Percentiles rank a stretch among this genome's conserved stretches.
phyloP scores from a whole-genome alignment of 176 grass and related monocot genomes.

The Aegilops speltoides region DNA sequence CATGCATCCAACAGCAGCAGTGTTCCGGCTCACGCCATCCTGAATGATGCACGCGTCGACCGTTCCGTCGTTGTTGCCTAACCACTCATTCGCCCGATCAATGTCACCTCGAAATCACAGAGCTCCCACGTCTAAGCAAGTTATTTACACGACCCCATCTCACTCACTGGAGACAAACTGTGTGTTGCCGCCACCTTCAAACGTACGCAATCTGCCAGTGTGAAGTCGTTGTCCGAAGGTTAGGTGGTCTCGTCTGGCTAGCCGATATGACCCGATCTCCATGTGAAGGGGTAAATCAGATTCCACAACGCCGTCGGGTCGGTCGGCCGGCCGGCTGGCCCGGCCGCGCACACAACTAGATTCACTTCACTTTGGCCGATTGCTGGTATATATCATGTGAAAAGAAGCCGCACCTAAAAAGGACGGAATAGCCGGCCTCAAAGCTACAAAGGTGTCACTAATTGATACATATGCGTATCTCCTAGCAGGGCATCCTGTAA shows the following conservation, averaged over 20 bases:
- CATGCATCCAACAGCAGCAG: neutral
- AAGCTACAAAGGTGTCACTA: slow-evolving; percentile 19
- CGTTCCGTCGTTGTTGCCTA: neutral
- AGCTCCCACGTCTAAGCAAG: neutral
- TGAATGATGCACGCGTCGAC: neutral
- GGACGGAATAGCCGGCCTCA: neutral
- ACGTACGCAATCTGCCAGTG: neutral
- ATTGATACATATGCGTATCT: neutral
- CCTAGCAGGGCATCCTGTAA: neutral
- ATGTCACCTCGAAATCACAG: too few species aligned
- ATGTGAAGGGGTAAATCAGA: slow-evolving; percentile 46
- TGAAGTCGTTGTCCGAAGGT: slow-evolving; percentile 26
- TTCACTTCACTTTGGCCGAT: slow-evolving; percentile 37
- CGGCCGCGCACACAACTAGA: slow-evolving; percentile 1
- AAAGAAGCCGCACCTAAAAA: slow-evolving; percentile 49
- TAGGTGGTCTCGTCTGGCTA: slow-evolving; percentile 28
- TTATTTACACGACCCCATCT: neutral
- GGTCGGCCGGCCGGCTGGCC: slow-evolving; percentile 14
- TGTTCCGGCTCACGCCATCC: neutral
- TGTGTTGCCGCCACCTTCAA: neutral
- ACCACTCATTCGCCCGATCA: too few species aligned
- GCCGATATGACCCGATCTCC: slow-evolving; percentile 9
- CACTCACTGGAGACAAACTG: neutral
- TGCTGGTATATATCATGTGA: slow-evolving; percentile 25
- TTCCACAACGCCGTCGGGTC: slow-evolving; percentile 5